Evolutionary conservation across 2,329 filamentous ascomycete species (phyloP).

Genomic region (Rhytidhysteron rufulum): DNA sequence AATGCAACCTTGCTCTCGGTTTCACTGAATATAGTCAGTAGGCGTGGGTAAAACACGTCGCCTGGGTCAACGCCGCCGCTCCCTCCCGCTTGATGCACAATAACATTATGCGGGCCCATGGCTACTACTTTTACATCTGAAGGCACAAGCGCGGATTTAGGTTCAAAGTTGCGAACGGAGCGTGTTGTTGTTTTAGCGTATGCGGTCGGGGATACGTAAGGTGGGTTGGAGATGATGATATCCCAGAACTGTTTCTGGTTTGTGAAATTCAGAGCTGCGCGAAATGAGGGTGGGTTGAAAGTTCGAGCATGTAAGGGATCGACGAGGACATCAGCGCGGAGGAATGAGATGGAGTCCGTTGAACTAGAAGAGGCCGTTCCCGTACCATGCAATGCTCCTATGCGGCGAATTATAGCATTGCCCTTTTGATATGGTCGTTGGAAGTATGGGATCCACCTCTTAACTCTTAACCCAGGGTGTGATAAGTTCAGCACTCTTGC

Average conservation of each 20-base stretch:
- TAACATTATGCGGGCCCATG: no score
- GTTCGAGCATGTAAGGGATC: constrained; percentile 47
- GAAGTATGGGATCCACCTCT: no score
- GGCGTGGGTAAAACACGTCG: constrained; percentile 64
- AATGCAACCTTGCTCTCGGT: constrained; percentile 55
- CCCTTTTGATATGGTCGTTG: no score
- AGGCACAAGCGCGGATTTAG: constrained; percentile 69
- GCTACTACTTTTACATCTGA: no score
- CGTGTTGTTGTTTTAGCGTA: constrained; percentile 62
- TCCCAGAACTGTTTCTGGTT: constrained; percentile 39
- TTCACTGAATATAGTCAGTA: constrained; percentile 54
- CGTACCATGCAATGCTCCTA: no score
- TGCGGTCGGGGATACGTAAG: constrained; percentile 69
- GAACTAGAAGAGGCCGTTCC: no score
- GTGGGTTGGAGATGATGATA: constrained; percentile 82
- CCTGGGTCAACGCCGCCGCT: constrained; percentile 23
- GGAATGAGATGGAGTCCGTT: constrained; percentile 51
- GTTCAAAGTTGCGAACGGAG: constrained; percentile 80
- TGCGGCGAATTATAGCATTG: no score
- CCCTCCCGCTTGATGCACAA: constrained; percentile 2
- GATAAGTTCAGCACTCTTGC: no score
- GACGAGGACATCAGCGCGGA: constrained; percentile 41
- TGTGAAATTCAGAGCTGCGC: constrained; percentile 12
- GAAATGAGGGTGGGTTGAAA: constrained; percentile 11
- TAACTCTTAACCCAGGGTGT: no score